Conservation (phyloP, 2,329 filamentous ascomycete genomes). For the Fusarium haematococcum region DNA sequence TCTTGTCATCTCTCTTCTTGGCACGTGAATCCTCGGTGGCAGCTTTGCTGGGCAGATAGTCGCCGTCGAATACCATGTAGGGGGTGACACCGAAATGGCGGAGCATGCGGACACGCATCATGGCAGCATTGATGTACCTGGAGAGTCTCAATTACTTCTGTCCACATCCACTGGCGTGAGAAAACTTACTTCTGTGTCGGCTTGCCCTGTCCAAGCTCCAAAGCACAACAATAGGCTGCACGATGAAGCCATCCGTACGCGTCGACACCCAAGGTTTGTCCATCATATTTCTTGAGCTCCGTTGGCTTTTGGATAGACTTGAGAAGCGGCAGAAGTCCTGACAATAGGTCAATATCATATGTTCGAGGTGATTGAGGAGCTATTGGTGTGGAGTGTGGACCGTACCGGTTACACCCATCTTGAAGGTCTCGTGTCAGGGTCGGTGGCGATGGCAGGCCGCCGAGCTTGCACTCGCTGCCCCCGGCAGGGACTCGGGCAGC, state of each 20-base stretch:
- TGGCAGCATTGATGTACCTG: slow-evolving; percentile 89
- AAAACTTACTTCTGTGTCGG: slow-evolving; percentile 82
- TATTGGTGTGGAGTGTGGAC: not conserved
- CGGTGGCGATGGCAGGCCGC: slow-evolving; percentile 16
- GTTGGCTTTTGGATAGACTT: slow-evolving; percentile 96
- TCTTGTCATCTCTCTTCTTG: slow-evolving; percentile 82
- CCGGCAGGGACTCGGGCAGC: slow-evolving; percentile 34
- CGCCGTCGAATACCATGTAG: slow-evolving; percentile 96
- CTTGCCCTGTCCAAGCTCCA: slow-evolving; percentile 89
- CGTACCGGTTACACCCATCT: slow-evolving; percentile 54
- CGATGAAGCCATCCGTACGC: slow-evolving; percentile 99
- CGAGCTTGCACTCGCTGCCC: slow-evolving; percentile 29
- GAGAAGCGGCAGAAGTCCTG: slow-evolving; percentile 88
- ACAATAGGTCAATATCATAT: slow-evolving; percentile 32
- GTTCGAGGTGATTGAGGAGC: not conserved
- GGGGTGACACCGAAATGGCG: slow-evolving; percentile 94
- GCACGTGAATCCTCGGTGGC: slow-evolving; percentile 83
- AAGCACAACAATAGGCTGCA: slow-evolving; percentile 88
- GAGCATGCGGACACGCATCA: slow-evolving; percentile 93
- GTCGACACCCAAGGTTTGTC: slow-evolving; percentile 93
- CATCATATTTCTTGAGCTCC: slow-evolving; percentile 86
- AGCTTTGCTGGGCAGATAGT: slow-evolving; percentile 93
- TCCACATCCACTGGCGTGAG: not conserved
- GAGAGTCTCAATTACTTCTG: not conserved
- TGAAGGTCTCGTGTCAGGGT: slow-evolving; percentile 29